Conservation (phyloP, 2,329 filamentous ascomycete species). For the Dactylellina sp. region DNA sequence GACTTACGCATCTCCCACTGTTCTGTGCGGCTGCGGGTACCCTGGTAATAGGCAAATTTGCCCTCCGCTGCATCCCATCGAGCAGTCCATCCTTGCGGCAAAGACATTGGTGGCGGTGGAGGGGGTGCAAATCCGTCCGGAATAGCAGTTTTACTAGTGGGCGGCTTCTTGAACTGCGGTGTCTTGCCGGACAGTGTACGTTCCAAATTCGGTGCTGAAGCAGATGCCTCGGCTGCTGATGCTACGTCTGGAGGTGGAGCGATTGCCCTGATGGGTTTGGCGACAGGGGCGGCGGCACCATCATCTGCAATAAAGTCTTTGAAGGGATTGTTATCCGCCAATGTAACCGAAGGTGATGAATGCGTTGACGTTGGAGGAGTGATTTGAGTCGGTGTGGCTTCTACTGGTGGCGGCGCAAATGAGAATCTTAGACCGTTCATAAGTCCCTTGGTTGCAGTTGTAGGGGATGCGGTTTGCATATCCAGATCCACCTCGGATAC, state of each 20-base stretch:
- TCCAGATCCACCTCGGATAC: slow-evolving; percentile 15
- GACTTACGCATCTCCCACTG: slow-evolving; percentile 58
- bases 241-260: slow-evolving; percentile 27
- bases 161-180: slow-evolving; percentile 48
- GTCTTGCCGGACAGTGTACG: slow-evolving; percentile 41
- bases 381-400: slow-evolving; percentile 28
- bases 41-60: slow-evolving; percentile 59
- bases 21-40: slow-evolving; percentile 56
- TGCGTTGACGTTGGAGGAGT: slow-evolving; percentile 43
- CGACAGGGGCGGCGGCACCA: not conserved
- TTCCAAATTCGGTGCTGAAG: slow-evolving; percentile 29
- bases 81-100: slow-evolving; percentile 59
- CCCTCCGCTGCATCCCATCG: slow-evolving; percentile 57
- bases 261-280: slow-evolving; percentile 37
- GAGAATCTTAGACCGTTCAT: slow-evolving; percentile 53
- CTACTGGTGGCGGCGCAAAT: slow-evolving; percentile 48
- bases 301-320: slow-evolving; percentile 28
- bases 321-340: slow-evolving; percentile 47
- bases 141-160: slow-evolving; percentile 34
- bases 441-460: slow-evolving; percentile 40
- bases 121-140: slow-evolving; percentile 56
- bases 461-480: slow-evolving; percentile 39
- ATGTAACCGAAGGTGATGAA: slow-evolving; percentile 31
- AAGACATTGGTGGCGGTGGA: slow-evolving; percentile 58
- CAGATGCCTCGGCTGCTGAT: not conserved